phyloP scores from a whole-genome alignment of 2,329 filamentous ascomycete genomes.

The Penicillium sp. region DNA sequence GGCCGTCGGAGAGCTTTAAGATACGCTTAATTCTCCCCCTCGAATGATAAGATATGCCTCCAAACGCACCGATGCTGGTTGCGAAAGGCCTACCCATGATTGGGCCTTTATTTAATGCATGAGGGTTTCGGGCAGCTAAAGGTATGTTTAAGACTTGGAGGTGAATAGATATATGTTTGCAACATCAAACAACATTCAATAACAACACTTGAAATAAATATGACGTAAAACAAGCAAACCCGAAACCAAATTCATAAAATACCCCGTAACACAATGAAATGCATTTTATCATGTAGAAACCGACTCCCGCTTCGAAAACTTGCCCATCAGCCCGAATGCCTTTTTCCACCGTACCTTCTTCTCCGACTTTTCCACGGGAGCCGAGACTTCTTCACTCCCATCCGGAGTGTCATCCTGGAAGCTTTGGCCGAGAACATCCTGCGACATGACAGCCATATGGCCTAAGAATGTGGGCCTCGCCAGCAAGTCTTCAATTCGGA shows the following conservation, averaged over 20 bases:
- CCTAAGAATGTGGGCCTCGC: slow-evolving; percentile 47
- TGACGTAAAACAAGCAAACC: background rate
- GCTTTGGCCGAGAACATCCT: background rate
- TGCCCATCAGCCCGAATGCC: slow-evolving; percentile 9
- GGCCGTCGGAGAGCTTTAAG: no score
- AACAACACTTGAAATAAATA: background rate
- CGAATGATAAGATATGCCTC: no score
- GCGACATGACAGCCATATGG: slow-evolving; percentile 43
- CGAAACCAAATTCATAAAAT: background rate
- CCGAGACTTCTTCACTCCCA: background rate
- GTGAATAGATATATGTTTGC: no score
- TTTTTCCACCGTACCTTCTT: slow-evolving; percentile 14
- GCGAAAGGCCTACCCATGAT: no score
- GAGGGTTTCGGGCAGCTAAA: no score
- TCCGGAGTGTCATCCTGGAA: background rate
- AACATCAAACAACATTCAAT: no score
- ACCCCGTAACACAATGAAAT: background rate
- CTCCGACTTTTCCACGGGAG: background rate
- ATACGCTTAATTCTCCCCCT: no score
- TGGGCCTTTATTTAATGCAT: no score
- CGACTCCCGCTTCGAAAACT: slow-evolving; percentile 9
- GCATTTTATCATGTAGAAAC: background rate
- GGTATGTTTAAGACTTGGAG: no score
- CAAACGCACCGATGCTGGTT: no score
- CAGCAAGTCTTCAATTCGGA: slow-evolving; percentile 46